A percentile compares a stretch with the other conserved stretches of the same genome.
These are phyloP conservation scores for Ostreobium quekettii DNA, from an alignment of 139 green algal species.

Conservation along the genomic window DNA sequence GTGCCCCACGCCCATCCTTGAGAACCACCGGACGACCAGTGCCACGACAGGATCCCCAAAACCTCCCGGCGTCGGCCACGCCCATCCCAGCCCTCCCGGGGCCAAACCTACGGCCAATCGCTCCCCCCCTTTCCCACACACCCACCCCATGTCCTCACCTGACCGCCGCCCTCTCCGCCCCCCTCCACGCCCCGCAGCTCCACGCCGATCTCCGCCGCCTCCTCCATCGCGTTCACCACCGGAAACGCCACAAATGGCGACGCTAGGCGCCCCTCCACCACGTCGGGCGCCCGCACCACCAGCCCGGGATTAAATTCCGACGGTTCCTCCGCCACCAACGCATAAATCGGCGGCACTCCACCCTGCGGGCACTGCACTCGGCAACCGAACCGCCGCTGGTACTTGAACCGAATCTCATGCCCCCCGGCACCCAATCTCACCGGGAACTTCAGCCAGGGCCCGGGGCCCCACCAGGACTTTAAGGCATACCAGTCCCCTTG, in stretches of 20 bases:
- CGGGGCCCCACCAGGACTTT: neutral
- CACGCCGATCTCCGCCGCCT: too few species aligned
- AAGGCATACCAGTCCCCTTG: neutral
- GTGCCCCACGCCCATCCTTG: too few species aligned
- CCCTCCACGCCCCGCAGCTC: too few species aligned
- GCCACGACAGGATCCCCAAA: too few species aligned
- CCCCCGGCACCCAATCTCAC: neutral
- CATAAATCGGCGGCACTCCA: neutral
- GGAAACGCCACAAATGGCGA: conserved; percentile 3
- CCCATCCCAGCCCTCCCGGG: too few species aligned
- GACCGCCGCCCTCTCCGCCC: too few species aligned
- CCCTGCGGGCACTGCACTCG: neutral
- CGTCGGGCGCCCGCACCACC: neutral
- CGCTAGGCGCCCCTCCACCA: neutral
- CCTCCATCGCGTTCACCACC: neutral
- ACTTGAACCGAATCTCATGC: neutral
- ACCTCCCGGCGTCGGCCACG: too few species aligned
- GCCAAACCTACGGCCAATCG: too few species aligned
- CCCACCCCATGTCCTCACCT: too few species aligned
- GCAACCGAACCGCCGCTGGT: conserved; percentile 4
- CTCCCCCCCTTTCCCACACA: too few species aligned
- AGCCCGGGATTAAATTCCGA: neutral
- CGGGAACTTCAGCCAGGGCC: neutral
- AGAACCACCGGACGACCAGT: too few species aligned
- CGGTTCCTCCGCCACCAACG: neutral